These are phyloP conservation scores for Alternaria sp. DNA, from an alignment of 2,329 filamentous ascomycete species.

Conservation along the genomic window DNA sequence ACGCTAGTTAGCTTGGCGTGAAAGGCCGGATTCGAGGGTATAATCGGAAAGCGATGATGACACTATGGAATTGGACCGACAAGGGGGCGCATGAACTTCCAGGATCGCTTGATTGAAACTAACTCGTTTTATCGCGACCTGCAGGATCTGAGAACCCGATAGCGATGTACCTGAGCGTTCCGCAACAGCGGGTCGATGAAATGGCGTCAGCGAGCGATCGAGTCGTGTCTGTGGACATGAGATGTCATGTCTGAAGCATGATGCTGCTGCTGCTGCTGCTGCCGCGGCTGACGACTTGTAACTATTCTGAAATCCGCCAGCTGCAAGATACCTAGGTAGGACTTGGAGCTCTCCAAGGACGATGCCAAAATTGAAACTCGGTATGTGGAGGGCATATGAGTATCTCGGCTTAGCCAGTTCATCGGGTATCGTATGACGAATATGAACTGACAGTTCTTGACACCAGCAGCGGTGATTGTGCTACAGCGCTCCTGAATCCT, in stretches of 20 bases:
- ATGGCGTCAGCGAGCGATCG: background rate
- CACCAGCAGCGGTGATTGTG: background rate
- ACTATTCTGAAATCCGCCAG: background rate
- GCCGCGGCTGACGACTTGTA: background rate
- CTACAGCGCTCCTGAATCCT: background rate
- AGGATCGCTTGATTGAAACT: slow-evolving; percentile 4
- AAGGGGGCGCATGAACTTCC: slow-evolving; percentile 6
- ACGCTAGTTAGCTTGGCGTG: slow-evolving; percentile 6
- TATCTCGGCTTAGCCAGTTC: background rate
- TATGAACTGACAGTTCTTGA: background rate
- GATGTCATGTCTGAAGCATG: background rate
- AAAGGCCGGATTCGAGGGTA: background rate
- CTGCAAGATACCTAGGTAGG: background rate
- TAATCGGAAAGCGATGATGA: slow-evolving; percentile 7
- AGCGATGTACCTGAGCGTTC: slow-evolving; percentile 12
- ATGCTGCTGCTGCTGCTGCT: background rate
- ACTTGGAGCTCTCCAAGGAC: background rate
- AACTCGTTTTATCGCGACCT: slow-evolving; percentile 1
- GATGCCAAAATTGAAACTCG: background rate
- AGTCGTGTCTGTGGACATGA: background rate
- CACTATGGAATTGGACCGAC: slow-evolving; percentile 3
- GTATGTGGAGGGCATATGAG: background rate
- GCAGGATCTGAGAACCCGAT: slow-evolving; percentile 16
- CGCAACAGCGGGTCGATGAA: slow-evolving; percentile 1
- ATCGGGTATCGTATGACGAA: background rate